Conservation (phyloP, 148 eudicot species). For the Gaultheria prostrata region DNA sequence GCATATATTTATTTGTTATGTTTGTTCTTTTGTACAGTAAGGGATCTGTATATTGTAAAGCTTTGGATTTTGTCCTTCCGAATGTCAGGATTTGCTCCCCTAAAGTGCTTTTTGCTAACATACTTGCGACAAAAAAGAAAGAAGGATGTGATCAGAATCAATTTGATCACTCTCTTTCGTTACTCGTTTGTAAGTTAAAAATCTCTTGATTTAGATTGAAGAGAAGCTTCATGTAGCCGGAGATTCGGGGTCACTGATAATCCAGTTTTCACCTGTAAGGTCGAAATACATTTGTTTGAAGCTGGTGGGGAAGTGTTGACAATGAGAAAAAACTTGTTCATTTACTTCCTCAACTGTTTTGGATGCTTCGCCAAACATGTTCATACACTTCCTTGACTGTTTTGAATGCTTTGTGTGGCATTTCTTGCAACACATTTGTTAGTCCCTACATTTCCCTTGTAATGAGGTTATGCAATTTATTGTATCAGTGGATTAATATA, state of each 20-base stretch:
- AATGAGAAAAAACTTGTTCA: background rate
- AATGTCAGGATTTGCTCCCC: background rate
- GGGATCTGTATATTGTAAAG: background rate
- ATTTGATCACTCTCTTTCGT: background rate
- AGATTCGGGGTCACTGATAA: background rate
- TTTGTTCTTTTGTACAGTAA: background rate
- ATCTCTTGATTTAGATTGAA: background rate
- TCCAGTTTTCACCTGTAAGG: background rate
- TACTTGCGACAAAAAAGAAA: background rate
- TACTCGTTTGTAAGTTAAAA: background rate
- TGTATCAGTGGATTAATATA: too few relatives aligned
- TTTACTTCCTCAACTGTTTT: background rate
- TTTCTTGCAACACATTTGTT: background rate
- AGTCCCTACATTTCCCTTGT: background rate
- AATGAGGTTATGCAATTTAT: background rate
- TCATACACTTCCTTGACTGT: background rate
- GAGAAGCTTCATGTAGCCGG: background rate
- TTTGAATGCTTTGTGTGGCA: background rate
- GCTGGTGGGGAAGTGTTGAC: background rate
- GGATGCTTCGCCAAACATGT: background rate
- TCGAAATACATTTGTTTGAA: background rate
- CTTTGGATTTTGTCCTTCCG: background rate
- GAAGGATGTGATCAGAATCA: background rate
- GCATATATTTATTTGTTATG: background rate
- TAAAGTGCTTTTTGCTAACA: background rate